phyloP scores from a whole-genome alignment of 1,284 basidiomycete species.

The Trichosporon coremiiforme region DNA sequence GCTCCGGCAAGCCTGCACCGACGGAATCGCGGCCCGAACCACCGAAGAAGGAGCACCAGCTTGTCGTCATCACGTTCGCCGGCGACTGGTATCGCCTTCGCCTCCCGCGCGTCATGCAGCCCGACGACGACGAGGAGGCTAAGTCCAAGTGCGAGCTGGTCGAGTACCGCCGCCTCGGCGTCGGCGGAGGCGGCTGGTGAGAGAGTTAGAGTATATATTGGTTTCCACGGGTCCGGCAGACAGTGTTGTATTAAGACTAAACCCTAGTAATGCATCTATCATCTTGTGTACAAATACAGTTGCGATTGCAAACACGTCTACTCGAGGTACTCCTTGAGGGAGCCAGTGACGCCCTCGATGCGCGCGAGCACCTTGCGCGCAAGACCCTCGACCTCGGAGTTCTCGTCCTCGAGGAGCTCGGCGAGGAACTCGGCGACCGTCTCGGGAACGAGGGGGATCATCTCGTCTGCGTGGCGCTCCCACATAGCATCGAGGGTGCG shows the following conservation, averaged over 20 bases:
- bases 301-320: constrained; percentile 30
- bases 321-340: constrained; percentile 55
- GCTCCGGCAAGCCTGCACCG: not conserved
- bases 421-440: constrained; percentile 59
- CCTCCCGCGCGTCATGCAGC: constrained; percentile 59
- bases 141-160: constrained; percentile 47
- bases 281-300: constrained; percentile 16
- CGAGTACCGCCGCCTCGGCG: constrained; percentile 50
- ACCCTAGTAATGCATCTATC: constrained; percentile 12
- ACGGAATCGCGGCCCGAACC: not conserved
- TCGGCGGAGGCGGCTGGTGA: constrained; percentile 52
- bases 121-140: constrained; percentile 22
- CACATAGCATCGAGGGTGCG: constrained; percentile 73
- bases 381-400: constrained; percentile 54
- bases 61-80: constrained; percentile 79
- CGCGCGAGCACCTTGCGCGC: constrained; percentile 56
- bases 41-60: constrained; percentile 57
- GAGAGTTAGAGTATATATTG: not conserved
- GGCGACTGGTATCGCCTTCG: constrained; percentile 91
- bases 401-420: constrained; percentile 60
- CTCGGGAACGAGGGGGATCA: constrained; percentile 60
- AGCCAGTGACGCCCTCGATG: constrained; percentile 58
- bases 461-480: constrained; percentile 64
- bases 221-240: not conserved
- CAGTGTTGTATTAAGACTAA: constrained; percentile 1